Percentiles rank a stretch among this genome's conserved stretches.
These are phyloP conservation scores for Clarireedia sp. DNA, from an alignment of 2,329 filamentous ascomycete genomes.

Conservation along the genomic window DNA sequence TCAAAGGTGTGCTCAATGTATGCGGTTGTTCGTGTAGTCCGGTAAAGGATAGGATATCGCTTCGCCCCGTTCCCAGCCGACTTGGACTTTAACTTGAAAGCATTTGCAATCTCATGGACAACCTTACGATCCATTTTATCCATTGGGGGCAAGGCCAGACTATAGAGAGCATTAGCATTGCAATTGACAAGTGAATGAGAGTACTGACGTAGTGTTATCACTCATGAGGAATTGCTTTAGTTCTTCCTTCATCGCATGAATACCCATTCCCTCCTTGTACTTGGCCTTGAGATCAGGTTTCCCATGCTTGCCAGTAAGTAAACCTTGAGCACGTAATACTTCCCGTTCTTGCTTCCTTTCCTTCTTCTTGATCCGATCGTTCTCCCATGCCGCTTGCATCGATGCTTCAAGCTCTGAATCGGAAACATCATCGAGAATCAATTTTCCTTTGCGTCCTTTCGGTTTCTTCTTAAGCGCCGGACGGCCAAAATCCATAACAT, in stretches of 20 bases:
- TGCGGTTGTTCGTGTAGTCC: conserved; percentile 57
- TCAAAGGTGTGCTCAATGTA: conserved; percentile 52
- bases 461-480: conserved; percentile 57
- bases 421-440: conserved; percentile 45
- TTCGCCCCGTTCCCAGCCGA: conserved; percentile 67
- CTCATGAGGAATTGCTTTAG: conserved; percentile 63
- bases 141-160: conserved; percentile 75
- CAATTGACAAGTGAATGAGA: neutral
- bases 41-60: conserved; percentile 70
- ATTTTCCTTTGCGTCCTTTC: conserved; percentile 51
- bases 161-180: conserved; percentile 30
- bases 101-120: conserved; percentile 70
- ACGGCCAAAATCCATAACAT: conserved; percentile 76
- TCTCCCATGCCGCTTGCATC: conserved; percentile 53
- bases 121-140: conserved; percentile 67
- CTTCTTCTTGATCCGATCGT: conserved; percentile 64
- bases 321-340: conserved; percentile 54
- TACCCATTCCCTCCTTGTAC: conserved; percentile 63
- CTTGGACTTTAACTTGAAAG: conserved; percentile 73
- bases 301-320: conserved; percentile 50
- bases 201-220: conserved; percentile 50
- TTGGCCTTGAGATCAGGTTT: conserved; percentile 55
- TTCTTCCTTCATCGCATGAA: conserved; percentile 64
- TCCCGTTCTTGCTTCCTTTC: conserved; percentile 63
- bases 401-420: conserved; percentile 60